Evolutionary conservation across 2,329 filamentous ascomycete species (phyloP).

Genomic region (Claviceps spartinae): DNA sequence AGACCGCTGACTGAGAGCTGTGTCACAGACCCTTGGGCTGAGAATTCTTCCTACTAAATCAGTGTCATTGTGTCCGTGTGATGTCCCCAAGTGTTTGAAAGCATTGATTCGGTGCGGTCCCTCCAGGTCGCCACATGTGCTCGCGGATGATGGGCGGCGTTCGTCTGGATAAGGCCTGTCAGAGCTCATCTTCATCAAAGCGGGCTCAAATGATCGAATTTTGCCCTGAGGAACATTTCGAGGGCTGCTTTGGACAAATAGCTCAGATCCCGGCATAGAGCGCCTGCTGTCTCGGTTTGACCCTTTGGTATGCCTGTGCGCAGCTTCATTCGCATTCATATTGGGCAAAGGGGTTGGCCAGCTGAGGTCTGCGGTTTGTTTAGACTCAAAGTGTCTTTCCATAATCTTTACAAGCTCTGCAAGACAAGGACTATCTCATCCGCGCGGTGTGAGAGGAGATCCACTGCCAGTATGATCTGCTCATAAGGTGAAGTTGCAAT

Average conservation of each 20-base stretch:
- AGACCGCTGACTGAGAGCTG: slow-evolving; percentile 9
- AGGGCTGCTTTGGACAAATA: background rate
- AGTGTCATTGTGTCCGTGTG: slow-evolving; percentile 1
- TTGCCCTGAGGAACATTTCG: background rate
- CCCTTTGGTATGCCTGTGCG: background rate
- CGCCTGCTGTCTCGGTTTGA: background rate
- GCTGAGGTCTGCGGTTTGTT: background rate
- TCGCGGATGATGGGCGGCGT: slow-evolving; percentile 9
- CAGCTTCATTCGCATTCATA: background rate
- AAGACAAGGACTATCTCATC: background rate
- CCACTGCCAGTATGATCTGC: background rate
- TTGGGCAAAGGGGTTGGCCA: background rate
- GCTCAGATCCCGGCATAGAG: background rate
- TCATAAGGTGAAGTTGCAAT: background rate
- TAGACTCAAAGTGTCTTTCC: background rate
- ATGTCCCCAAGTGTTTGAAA: background rate
- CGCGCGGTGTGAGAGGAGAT: background rate
- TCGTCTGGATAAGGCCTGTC: background rate
- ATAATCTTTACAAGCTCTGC: background rate
- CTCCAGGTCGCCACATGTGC: slow-evolving; percentile 20
- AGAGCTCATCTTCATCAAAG: background rate
- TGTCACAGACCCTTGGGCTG: background rate
- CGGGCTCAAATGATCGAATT: background rate
- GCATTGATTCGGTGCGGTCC: slow-evolving; percentile 13
- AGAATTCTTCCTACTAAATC: background rate